These are phyloP conservation scores for Jackrogersella multiformis DNA, from an alignment of 495 filamentous ascomycete species.

Conservation along the genomic window DNA sequence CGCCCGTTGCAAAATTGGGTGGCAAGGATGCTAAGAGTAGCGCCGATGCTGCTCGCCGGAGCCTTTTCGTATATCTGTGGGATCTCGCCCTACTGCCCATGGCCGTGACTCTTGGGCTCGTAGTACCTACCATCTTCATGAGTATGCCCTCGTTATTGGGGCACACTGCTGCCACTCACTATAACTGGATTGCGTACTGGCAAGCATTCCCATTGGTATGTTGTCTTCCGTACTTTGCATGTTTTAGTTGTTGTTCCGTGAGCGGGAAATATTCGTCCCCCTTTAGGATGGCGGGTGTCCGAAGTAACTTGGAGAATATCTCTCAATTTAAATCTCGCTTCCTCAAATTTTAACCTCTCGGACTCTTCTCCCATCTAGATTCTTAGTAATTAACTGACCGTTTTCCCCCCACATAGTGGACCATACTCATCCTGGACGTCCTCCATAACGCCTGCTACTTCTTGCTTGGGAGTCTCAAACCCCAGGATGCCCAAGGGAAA, in stretches of 20 bases:
- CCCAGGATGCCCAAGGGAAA: slow-evolving; percentile 41
- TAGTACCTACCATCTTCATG: slow-evolving; percentile 63
- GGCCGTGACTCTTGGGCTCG: slow-evolving; percentile 59
- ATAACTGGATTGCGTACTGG: slow-evolving; percentile 67
- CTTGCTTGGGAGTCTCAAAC: slow-evolving; percentile 35
- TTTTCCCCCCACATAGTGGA: slow-evolving; percentile 45
- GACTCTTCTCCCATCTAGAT: too few species aligned
- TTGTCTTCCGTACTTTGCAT: not conserved
- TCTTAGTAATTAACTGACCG: too few species aligned
- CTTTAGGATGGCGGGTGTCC: too few species aligned
- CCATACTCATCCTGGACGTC: slow-evolving; percentile 46
- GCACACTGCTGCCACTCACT: slow-evolving; percentile 60
- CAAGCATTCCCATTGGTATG: slow-evolving; percentile 63
- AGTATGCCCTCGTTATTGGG: slow-evolving; percentile 59
- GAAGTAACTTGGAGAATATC: too few species aligned
- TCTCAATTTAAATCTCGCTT: too few species aligned
- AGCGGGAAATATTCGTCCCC: too few species aligned
- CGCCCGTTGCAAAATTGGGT: slow-evolving; percentile 55
- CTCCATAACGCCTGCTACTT: slow-evolving; percentile 44
- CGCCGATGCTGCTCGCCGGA: slow-evolving; percentile 53
- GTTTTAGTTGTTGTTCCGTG: too few species aligned
- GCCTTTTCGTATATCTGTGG: slow-evolving; percentile 57
- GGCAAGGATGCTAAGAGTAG: slow-evolving; percentile 14
- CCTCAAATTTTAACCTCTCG: too few species aligned
- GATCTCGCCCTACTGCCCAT: slow-evolving; percentile 60